These are phyloP conservation scores for Hebeloma cylindrosporum DNA, from an alignment of 768 basidiomycete species.

Conservation along the genomic window DNA sequence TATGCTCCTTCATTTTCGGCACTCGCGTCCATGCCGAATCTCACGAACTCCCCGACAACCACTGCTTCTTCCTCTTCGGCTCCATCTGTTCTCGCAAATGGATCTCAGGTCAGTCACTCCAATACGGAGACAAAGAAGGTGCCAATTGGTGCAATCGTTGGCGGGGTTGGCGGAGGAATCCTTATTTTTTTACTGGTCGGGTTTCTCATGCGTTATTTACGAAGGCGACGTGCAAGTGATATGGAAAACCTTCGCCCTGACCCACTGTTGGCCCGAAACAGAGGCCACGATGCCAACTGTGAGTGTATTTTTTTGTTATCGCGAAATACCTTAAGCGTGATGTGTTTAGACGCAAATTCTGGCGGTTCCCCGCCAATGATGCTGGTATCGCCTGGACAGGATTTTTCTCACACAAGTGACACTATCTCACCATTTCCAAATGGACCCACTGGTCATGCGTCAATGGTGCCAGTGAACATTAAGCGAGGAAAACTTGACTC, in stretches of 20 bases:
- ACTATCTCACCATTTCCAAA: constrained; percentile 5
- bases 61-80: constrained; percentile 1
- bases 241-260: too few relatives aligned
- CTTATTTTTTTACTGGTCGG: constrained; percentile 7
- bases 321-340: too few relatives aligned
- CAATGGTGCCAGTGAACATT: not conserved
- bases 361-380: too few relatives aligned
- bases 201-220: constrained; percentile 6
- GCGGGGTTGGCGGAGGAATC: constrained; percentile 12
- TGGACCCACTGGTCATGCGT: not conserved
- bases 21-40: constrained; percentile 13
- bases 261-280: too few relatives aligned
- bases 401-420: not conserved
- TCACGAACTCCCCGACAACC: constrained; percentile 1
- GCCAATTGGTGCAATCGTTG: constrained; percentile 17
- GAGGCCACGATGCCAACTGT: too few relatives aligned
- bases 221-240: constrained; percentile 3
- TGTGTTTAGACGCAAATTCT: too few relatives aligned
- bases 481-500: constrained; percentile 3
- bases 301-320: too few relatives aligned
- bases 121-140: not conserved
- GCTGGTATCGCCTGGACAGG: too few relatives aligned
- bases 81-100: not conserved
- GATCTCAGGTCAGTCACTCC: not conserved
- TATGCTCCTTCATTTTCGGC: constrained; percentile 27